Conservation (phyloP, 768 basidiomycete species). For the Psilocybe subaeruginosa region DNA sequence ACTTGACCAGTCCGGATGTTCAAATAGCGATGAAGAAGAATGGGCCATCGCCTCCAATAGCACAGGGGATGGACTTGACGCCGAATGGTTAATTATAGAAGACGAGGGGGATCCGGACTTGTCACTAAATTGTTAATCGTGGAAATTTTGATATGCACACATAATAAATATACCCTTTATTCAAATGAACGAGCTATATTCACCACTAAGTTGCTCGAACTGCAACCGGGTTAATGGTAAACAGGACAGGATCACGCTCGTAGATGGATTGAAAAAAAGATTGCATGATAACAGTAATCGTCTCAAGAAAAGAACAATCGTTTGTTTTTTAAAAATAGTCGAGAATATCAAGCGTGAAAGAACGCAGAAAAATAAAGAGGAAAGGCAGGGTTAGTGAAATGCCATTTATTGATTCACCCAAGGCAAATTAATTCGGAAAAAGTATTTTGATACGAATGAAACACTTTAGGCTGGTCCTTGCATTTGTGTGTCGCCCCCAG, state of each 20-base stretch:
- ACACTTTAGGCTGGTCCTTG: constrained; percentile 47
- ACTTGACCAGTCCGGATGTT: constrained; percentile 52
- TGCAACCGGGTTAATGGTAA: too few species aligned
- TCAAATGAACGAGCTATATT: not conserved
- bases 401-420: constrained; percentile 20
- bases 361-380: constrained; percentile 18
- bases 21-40: constrained; percentile 59
- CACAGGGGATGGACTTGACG: constrained; percentile 77
- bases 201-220: not conserved
- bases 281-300: not conserved
- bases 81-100: constrained; percentile 88
- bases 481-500: constrained; percentile 58
- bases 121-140: not conserved
- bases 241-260: too few species aligned
- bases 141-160: not conserved
- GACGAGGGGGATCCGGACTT: constrained; percentile 33
- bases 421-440: constrained; percentile 6
- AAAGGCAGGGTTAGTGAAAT: constrained; percentile 3
- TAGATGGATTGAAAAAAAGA: too few species aligned
- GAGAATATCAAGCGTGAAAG: constrained; percentile 2
- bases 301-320: constrained; percentile 8
- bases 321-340: constrained; percentile 1
- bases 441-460: constrained; percentile 11
- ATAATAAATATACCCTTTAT: constrained; percentile 36
- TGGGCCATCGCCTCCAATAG: constrained; percentile 72